Base-by-base conservation (phyloP, 108 stramenopile genomes). In the Pseudonitzschia delicatissima region DNA sequence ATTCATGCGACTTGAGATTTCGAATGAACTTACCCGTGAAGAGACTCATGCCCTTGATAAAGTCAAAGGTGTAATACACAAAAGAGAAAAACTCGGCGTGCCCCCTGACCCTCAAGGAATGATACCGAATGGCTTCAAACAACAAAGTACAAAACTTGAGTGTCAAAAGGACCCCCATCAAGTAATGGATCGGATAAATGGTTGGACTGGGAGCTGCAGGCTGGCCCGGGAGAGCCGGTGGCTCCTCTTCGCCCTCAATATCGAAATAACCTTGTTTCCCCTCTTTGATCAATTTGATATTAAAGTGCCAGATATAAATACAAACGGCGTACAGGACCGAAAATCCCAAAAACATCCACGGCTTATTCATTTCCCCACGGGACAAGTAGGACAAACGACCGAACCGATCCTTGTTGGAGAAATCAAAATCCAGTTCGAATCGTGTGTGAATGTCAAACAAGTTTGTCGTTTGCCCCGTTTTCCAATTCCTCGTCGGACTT, bases 101-200 rank as follows among this genome's bases (percentile, higher is more conserved):
- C 1, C 99, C 99, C 20, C 83, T 85, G 15, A 91, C 72, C 40
- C 90, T 76, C 64, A 98, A 93, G 73, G 71, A 93, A 64, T 97
- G 97, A 68, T 90, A 97, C 20, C 96, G 83, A 48, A 94, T 61
- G 23, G 83, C 78, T 72, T 98, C 97, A 73, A 89, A 91, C 28
- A 97, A 78, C 15, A 94, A 65, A 3, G 97, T 75, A 26, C 92
- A 28, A 18, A 71, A 67, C 78, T 98, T 98, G 65, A 98, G 72
- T 6, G 83, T 68, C 52, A 98, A 62, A 20, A 98, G 69, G 5
- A 83, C 64, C 2, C 92, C 77, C 96, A 99, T 97, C 50, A 98
- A 68, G 63, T 96, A 82, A 71, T 98, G 99, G 49, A 99, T 93
- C 48, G 90, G 84, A 77, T 93, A 91, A 11, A 96, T 90, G 36